These are phyloP conservation scores for Ceratocystis diversiconidia DNA, from an alignment of 2,329 filamentous ascomycete genomes.

Conservation along the genomic window DNA sequence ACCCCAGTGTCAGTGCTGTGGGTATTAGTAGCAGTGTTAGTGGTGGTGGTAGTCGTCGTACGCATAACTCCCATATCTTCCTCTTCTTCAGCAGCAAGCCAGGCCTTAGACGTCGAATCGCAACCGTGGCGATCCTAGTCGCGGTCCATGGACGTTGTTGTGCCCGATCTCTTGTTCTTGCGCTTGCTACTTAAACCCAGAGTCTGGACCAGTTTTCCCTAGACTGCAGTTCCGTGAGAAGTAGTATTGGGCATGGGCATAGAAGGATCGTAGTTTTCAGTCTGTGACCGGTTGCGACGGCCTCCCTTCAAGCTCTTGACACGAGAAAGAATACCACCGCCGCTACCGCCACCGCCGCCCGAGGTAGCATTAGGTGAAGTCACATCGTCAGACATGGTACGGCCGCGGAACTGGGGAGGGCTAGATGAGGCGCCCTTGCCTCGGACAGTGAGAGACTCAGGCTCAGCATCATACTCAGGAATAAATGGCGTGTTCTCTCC, in stretches of 20 bases:
- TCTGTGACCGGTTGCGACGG: slow-evolving; percentile 26
- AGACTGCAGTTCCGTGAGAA: slow-evolving; percentile 29
- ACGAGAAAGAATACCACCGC: slow-evolving; percentile 56
- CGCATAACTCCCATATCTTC: background rate
- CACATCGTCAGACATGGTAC: slow-evolving; percentile 14
- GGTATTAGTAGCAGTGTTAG: background rate
- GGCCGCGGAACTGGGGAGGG: slow-evolving; percentile 14
- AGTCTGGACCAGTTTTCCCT: slow-evolving; percentile 22
- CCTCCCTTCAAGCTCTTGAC: slow-evolving; percentile 73
- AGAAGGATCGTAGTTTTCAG: slow-evolving; percentile 15
- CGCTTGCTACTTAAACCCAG: slow-evolving; percentile 16
- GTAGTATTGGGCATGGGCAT: slow-evolving; percentile 17
- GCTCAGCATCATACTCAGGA: slow-evolving; percentile 49
- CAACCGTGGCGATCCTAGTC: slow-evolving; percentile 6
- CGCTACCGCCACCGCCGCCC: slow-evolving; percentile 32
- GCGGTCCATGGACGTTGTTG: background rate
- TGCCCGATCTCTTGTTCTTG: slow-evolving; percentile 8
- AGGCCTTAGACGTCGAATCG: slow-evolving; percentile 5
- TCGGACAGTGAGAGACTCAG: slow-evolving; percentile 37
- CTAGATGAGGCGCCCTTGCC: slow-evolving; percentile 23
- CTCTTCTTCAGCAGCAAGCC: slow-evolving; percentile 1
- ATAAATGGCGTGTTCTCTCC: slow-evolving; percentile 14
- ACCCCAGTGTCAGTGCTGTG: background rate
- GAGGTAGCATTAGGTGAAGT: slow-evolving; percentile 1
- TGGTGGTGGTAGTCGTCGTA: background rate